Percentiles rank a stretch among this genome's conserved stretches.
Evolutionary conservation across 2,329 filamentous ascomycete species (phyloP).

Genomic region (Monilinia laxa): DNA sequence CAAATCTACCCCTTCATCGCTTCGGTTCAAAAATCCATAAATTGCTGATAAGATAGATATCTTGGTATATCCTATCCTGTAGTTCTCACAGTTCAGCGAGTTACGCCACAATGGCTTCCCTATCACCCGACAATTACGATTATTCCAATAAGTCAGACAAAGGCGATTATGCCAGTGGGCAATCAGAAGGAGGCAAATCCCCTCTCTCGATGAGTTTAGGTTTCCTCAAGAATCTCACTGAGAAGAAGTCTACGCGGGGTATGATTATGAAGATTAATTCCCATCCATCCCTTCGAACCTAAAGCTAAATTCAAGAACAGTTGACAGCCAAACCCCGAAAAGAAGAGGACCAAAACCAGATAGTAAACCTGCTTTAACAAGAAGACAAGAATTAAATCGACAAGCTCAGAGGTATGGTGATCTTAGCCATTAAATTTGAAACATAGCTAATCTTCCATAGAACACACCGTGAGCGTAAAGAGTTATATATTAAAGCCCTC

Average conservation of each 20-base stretch:
- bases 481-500: slow-evolving; percentile 90
- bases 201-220: slow-evolving; percentile 50
- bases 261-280: slow-evolving; percentile 30
- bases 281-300: neutral
- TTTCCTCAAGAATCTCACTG: slow-evolving; percentile 66
- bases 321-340: slow-evolving; percentile 84
- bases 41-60: slow-evolving; percentile 9
- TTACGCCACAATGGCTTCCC: slow-evolving; percentile 33
- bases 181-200: slow-evolving; percentile 40
- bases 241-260: slow-evolving; percentile 80
- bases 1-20: slow-evolving; percentile 9
- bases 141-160: slow-evolving; percentile 35
- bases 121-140: slow-evolving; percentile 34
- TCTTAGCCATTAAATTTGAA: neutral
- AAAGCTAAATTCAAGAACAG: slow-evolving; percentile 25
- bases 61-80: neutral
- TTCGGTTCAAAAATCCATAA: neutral
- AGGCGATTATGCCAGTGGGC: slow-evolving; percentile 38
- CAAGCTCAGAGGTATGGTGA: slow-evolving; percentile 81
- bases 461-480: slow-evolving; percentile 94
- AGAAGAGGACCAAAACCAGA: slow-evolving; percentile 93
- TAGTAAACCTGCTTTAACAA: slow-evolving; percentile 88
- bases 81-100: neutral
- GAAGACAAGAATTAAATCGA: slow-evolving; percentile 89
- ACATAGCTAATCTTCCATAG: slow-evolving; percentile 48